Evolutionary conservation across 2,329 filamentous ascomycete genomes (phyloP).

Genomic region (Nigrospora osmanthi): DNA sequence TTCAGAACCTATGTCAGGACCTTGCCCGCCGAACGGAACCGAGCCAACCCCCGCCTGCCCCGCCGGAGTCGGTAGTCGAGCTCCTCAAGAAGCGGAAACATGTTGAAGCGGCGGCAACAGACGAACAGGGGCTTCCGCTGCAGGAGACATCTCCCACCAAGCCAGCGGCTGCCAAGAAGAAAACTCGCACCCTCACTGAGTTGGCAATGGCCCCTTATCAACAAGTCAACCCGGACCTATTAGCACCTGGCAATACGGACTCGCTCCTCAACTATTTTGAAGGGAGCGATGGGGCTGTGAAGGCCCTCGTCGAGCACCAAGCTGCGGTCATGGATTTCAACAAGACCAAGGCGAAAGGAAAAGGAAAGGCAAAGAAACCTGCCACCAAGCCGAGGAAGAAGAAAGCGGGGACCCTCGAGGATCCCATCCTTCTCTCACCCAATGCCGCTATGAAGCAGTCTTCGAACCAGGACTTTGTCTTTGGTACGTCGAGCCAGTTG

Average conservation of each 20-base stretch:
- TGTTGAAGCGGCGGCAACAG: slow-evolving; percentile 39
- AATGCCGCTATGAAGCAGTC: slow-evolving; percentile 58
- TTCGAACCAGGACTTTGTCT: slow-evolving; percentile 67
- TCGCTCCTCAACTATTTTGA: slow-evolving; percentile 41
- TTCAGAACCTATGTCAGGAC: slow-evolving; percentile 33
- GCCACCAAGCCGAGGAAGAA: slow-evolving; percentile 24
- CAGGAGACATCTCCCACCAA: slow-evolving; percentile 28
- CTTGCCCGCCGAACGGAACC: slow-evolving; percentile 27
- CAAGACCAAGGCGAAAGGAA: slow-evolving; percentile 18
- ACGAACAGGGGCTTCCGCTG: slow-evolving; percentile 12
- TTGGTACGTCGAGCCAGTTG: slow-evolving; percentile 81
- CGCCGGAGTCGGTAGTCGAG: slow-evolving; percentile 7
- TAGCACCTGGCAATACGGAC: slow-evolving; percentile 15
- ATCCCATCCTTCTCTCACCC: slow-evolving; percentile 57
- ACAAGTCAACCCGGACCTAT: slow-evolving; percentile 20
- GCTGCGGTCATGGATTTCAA: slow-evolving; percentile 20
- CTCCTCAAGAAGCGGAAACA: slow-evolving; percentile 48
- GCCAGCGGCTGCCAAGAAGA: slow-evolving; percentile 55
- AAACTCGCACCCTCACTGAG: slow-evolving; percentile 69
- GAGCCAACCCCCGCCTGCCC: background rate
- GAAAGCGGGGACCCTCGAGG: slow-evolving; percentile 28
- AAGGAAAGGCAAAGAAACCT: slow-evolving; percentile 28
- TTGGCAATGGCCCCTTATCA: slow-evolving; percentile 66
- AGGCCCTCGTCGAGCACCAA: slow-evolving; percentile 23
- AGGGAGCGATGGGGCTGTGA: slow-evolving; percentile 18